Conservation (phyloP, 768 basidiomycete species). For the Serendipita sp. region DNA sequence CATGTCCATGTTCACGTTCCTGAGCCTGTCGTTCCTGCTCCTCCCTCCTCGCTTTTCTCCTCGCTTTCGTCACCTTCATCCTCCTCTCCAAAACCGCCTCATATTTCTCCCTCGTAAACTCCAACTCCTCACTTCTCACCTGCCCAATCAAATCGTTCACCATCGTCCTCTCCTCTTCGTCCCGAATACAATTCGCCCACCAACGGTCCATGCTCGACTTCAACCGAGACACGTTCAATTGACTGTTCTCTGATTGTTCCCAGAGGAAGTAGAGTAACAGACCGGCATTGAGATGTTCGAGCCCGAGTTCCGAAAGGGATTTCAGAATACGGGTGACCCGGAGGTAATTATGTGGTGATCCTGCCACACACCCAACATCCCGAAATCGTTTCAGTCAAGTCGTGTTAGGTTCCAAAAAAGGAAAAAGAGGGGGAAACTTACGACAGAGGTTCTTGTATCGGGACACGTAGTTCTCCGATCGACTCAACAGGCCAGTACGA, state of each 20-base stretch:
- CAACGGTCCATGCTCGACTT: constrained; percentile 53
- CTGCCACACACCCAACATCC: constrained; percentile 19
- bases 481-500: constrained; percentile 43
- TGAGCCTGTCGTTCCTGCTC: constrained; percentile 19
- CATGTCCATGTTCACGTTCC: not conserved
- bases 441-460: constrained; percentile 51
- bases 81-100: constrained; percentile 28
- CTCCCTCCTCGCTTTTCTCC: constrained; percentile 12
- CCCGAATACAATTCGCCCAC: constrained; percentile 61
- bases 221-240: constrained; percentile 24
- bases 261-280: constrained; percentile 53
- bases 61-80: too few species aligned
- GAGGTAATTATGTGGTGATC: constrained; percentile 56
- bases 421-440: constrained; percentile 24
- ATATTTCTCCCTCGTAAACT: constrained; percentile 40
- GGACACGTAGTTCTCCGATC: constrained; percentile 31
- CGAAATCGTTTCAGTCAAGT: not conserved
- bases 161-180: constrained; percentile 42
- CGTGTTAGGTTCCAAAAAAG: not conserved
- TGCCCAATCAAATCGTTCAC: constrained; percentile 33
- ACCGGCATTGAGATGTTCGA: constrained; percentile 46
- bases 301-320: constrained; percentile 52
- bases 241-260: constrained; percentile 46
- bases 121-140: constrained; percentile 28
- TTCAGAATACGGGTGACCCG: constrained; percentile 66